phyloP scores from a whole-genome alignment of 768 basidiomycete genomes.

The Lactarius quietus region DNA sequence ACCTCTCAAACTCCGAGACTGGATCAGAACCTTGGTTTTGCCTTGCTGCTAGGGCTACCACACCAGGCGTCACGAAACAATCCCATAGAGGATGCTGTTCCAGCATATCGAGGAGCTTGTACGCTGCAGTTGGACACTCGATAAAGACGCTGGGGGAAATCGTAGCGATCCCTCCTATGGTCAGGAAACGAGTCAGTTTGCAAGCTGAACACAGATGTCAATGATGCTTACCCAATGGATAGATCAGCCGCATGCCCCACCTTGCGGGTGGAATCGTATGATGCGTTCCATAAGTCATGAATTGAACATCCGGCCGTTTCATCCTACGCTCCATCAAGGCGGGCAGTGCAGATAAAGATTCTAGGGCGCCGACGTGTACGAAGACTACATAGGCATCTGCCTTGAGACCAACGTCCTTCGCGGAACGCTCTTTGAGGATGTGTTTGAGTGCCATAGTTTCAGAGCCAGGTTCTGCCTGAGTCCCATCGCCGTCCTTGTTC shows the following conservation, averaged over 20 bases:
- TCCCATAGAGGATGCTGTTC: conserved; percentile 63
- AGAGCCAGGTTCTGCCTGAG: conserved; percentile 4
- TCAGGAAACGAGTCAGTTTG: background rate
- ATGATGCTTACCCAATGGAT: conserved; percentile 53
- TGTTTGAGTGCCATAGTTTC: conserved; percentile 13
- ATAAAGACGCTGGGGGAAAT: conserved; percentile 61
- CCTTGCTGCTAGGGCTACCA: conserved; percentile 53
- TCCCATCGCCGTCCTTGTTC: conserved; percentile 22
- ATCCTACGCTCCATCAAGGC: conserved; percentile 45
- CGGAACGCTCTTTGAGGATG: conserved; percentile 19
- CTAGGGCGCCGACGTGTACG: conserved; percentile 58
- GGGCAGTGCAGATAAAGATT: conserved; percentile 46
- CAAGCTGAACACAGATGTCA: background rate
- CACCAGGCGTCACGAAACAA: conserved; percentile 62
- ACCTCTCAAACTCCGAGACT: conserved; percentile 25
- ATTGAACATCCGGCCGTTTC: conserved; percentile 47
- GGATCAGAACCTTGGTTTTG: conserved; percentile 32
- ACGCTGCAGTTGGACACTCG: conserved; percentile 48
- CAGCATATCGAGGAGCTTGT: conserved; percentile 48
- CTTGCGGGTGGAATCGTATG: conserved; percentile 43
- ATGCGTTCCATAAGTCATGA: conserved; percentile 69
- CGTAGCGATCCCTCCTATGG: conserved; percentile 66
- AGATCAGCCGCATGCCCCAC: conserved; percentile 67
- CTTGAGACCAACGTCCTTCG: conserved; percentile 11
- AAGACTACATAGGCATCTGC: conserved; percentile 54